Percentiles rank a stretch among this genome's conserved stretches.
Evolutionary conservation across 2,329 filamentous ascomycete genomes (phyloP).

Genomic region (Fusarium sp.): DNA sequence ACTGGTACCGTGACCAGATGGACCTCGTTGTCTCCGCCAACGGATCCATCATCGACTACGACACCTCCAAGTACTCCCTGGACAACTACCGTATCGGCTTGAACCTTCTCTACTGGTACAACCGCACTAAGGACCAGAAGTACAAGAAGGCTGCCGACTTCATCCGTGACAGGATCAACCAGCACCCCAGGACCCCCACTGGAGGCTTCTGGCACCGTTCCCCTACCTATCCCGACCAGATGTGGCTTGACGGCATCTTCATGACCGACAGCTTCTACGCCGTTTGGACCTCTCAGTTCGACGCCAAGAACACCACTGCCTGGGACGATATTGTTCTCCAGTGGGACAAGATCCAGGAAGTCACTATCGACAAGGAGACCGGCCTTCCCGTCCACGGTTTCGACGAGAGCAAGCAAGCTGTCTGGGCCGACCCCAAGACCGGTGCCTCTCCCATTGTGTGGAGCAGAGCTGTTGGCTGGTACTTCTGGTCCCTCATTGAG

Average conservation of each 20-base stretch:
- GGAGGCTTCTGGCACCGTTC: slow-evolving; percentile 70
- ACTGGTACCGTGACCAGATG: slow-evolving; percentile 63
- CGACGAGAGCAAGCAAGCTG: slow-evolving; percentile 63
- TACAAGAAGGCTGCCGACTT: slow-evolving; percentile 65
- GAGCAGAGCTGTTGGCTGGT: slow-evolving; percentile 70
- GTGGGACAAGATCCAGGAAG: slow-evolving; percentile 61
- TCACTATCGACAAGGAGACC: slow-evolving; percentile 56
- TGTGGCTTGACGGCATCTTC: slow-evolving; percentile 68
- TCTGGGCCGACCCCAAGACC: slow-evolving; percentile 66
- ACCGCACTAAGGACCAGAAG: slow-evolving; percentile 61
- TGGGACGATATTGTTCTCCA: slow-evolving; percentile 63
- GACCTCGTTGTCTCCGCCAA: slow-evolving; percentile 58
- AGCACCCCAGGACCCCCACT: slow-evolving; percentile 64
- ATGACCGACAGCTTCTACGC: slow-evolving; percentile 65
- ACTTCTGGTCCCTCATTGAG: slow-evolving; percentile 66
- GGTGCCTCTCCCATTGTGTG: slow-evolving; percentile 69
- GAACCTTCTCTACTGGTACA: slow-evolving; percentile 66
- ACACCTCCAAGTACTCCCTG: slow-evolving; percentile 64
- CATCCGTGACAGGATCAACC: slow-evolving; percentile 63
- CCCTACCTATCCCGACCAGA: slow-evolving; percentile 63
- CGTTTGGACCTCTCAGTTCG: slow-evolving; percentile 57
- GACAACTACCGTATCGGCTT: slow-evolving; percentile 69
- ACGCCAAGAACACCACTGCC: slow-evolving; percentile 57
- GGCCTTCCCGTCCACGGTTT: slow-evolving; percentile 69
- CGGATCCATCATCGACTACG: slow-evolving; percentile 64